phyloP scores from a whole-genome alignment of 805 yeast genomes.

The Lachancea dasiensis region DNA sequence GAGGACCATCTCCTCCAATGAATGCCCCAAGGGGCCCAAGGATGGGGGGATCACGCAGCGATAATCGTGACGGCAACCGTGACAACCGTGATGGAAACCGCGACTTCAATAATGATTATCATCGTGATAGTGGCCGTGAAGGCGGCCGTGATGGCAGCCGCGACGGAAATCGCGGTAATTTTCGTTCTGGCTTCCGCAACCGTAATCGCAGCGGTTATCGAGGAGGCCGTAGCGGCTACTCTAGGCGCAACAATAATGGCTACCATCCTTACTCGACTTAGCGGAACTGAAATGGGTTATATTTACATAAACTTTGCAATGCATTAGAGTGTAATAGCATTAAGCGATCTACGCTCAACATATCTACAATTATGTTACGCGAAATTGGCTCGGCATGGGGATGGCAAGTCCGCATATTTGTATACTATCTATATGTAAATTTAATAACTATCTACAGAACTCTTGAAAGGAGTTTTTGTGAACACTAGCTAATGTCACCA shows the following conservation, averaged over 20 bases:
- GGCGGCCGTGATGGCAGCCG: conserved; percentile 20
- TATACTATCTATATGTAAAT: conserved; percentile 1
- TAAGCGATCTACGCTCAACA: too few relatives aligned
- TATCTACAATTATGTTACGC: too few relatives aligned
- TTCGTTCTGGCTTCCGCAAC: conserved; percentile 16
- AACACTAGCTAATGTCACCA: conserved; percentile 19
- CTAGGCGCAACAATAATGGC: conserved; percentile 22
- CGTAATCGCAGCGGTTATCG: conserved; percentile 24
- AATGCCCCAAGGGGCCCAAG: conserved; percentile 51
- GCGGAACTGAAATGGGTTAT: too few relatives aligned
- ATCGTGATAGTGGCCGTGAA: conserved; percentile 38
- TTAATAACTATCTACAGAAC: too few relatives aligned
- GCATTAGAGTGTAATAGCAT: too few relatives aligned
- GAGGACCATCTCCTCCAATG: conserved; percentile 24
- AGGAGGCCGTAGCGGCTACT: conserved; percentile 21
- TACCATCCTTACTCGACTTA: conserved; percentile 33
- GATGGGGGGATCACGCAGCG: conserved; percentile 21
- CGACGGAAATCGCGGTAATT: conserved; percentile 27
- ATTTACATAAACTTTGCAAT: too few relatives aligned
- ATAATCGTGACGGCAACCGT: conserved; percentile 28
- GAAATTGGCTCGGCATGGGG: too few relatives aligned
- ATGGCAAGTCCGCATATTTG: too few relatives aligned
- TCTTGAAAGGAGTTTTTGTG: too few relatives aligned
- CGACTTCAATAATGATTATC: conserved; percentile 16
- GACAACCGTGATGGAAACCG: conserved; percentile 18